These are phyloP conservation scores for Blastocladiella emersonii DNA, from an alignment of 371 early-diverging fungal species.

Conservation along the genomic window DNA sequence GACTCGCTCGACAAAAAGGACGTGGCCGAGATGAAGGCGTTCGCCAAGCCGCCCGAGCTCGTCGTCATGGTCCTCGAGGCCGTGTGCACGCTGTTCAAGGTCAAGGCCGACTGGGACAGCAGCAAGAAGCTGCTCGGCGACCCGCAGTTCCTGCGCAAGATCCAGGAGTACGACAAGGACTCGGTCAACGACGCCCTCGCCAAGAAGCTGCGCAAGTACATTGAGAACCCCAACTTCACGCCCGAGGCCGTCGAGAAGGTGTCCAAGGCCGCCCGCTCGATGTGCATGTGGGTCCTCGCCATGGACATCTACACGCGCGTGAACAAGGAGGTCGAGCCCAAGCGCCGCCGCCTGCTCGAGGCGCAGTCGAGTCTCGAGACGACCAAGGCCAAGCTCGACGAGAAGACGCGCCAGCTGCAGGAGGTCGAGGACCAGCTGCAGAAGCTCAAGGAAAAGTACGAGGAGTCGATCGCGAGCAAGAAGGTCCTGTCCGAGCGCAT, in stretches of 20 bases:
- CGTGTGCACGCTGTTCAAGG: constrained; percentile 39
- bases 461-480: constrained; percentile 38
- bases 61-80: constrained; percentile 47
- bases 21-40: constrained; percentile 45
- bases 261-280: constrained; percentile 40
- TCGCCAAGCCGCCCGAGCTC: constrained; percentile 47
- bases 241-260: constrained; percentile 35
- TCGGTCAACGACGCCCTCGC: constrained; percentile 29
- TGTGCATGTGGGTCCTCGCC: constrained; percentile 44
- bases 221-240: constrained; percentile 39
- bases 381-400: constrained; percentile 29
- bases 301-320: constrained; percentile 49
- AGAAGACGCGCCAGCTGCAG: constrained; percentile 32
- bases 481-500: constrained; percentile 37
- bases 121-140: constrained; percentile 34
- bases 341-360: constrained; percentile 31
- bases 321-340: constrained; percentile 33
- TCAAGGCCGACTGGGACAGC: constrained; percentile 46
- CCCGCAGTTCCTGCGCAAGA: constrained; percentile 34
- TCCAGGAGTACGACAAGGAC: constrained; percentile 43
- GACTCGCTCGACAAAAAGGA: constrained; percentile 42
- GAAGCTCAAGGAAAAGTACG: constrained; percentile 38
- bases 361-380: constrained; percentile 35
- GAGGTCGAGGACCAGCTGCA: constrained; percentile 38
- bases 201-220: constrained; percentile 37